Evolutionary conservation across 495 filamentous ascomycete species (phyloP).

Genomic region (Aspergillus avenaceus): DNA sequence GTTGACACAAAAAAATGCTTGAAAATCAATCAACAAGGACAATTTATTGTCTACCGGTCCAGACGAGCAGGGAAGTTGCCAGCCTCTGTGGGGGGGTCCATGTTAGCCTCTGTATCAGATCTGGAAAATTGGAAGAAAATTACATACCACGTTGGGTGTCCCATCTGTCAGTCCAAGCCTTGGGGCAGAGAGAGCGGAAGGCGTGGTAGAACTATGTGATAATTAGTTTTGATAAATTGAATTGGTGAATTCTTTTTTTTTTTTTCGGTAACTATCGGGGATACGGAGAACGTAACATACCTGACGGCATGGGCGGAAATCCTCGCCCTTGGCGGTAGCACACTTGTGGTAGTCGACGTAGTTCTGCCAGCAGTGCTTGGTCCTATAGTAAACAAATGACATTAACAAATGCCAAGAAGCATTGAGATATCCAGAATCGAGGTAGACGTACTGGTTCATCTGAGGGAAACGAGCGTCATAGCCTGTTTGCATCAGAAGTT

Average conservation of each 20-base stretch:
- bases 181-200: constrained; percentile 95
- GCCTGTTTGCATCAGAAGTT: constrained; percentile 53
- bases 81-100: constrained; percentile 56
- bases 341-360: constrained; percentile 99
- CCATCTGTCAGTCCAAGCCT: constrained; percentile 91
- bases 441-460: constrained; percentile 72
- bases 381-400: constrained; percentile 34
- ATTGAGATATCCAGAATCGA: background rate
- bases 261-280: background rate
- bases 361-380: constrained; percentile 96
- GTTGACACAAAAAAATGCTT: constrained; percentile 38
- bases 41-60: constrained; percentile 33
- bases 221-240: constrained; percentile 6
- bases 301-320: constrained; percentile 96
- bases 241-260: background rate
- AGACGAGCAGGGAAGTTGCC: constrained; percentile 79
- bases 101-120: constrained; percentile 11
- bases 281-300: constrained; percentile 41
- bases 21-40: constrained; percentile 20
- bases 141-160: constrained; percentile 91
- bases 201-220: constrained; percentile 78
- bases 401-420: constrained; percentile 7
- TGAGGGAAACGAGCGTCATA: constrained; percentile 99
- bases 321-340: constrained; percentile 96
- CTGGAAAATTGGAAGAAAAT: constrained; percentile 17